phyloP scores from a whole-genome alignment of 2,329 filamentous ascomycete genomes.

The Claviceps paspali region DNA sequence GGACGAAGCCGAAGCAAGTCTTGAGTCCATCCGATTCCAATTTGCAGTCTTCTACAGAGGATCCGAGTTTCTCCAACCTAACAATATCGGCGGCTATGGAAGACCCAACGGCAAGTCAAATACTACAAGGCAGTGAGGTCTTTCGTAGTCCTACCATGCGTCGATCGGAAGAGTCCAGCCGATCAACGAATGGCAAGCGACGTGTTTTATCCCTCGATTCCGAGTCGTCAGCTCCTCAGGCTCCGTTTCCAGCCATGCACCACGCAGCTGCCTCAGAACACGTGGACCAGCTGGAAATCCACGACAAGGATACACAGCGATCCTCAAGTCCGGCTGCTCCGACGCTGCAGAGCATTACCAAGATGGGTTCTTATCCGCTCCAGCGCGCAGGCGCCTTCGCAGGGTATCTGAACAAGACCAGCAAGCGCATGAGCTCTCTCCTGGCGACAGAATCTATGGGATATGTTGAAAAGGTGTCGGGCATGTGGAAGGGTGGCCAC shows the following conservation, averaged over 20 bases:
- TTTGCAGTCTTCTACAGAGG: slow-evolving; percentile 55
- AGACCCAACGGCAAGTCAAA: slow-evolving; percentile 80
- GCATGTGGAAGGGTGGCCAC: slow-evolving; percentile 86
- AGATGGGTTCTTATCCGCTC: slow-evolving; percentile 59
- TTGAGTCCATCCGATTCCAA: slow-evolving; percentile 60
- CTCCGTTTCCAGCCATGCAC: slow-evolving; percentile 9
- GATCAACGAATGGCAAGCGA: slow-evolving; percentile 10
- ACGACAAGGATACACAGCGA: slow-evolving; percentile 10
- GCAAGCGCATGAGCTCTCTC: slow-evolving; percentile 66
- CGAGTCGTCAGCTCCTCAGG: slow-evolving; percentile 5
- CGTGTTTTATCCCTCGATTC: slow-evolving; percentile 6
- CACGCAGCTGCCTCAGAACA: slow-evolving; percentile 27
- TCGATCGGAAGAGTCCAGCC: slow-evolving; percentile 27
- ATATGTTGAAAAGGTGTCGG: slow-evolving; percentile 91
- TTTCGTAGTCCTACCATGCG: slow-evolving; percentile 66
- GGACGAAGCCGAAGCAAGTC: slow-evolving; percentile 30
- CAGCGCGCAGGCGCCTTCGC: slow-evolving; percentile 71
- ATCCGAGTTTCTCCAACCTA: slow-evolving; percentile 56
- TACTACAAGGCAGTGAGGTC: slow-evolving; percentile 72
- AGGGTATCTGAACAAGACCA: slow-evolving; percentile 64
- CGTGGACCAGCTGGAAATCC: slow-evolving; percentile 14
- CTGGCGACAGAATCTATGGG: slow-evolving; percentile 87
- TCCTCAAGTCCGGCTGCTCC: slow-evolving; percentile 19
- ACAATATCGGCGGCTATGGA: slow-evolving; percentile 52
- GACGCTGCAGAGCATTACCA: slow-evolving; percentile 36